These are phyloP conservation scores for Paraglomus occultum DNA, from an alignment of 192 early-diverging fungal species.

Conservation along the genomic window DNA sequence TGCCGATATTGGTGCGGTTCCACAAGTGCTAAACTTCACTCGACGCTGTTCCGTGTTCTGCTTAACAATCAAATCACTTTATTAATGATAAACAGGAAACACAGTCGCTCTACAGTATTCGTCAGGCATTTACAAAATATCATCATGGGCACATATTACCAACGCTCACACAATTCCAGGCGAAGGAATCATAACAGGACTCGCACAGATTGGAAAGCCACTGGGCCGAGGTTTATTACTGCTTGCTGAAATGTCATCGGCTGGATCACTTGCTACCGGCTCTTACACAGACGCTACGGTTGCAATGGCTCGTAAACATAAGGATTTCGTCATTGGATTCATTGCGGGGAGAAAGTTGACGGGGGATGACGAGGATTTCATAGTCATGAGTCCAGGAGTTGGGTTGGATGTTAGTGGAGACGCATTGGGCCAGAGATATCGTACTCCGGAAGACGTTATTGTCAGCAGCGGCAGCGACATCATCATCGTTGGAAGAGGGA, in stretches of 20 bases:
- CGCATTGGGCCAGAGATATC: conserved; percentile 93
- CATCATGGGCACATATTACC: conserved; percentile 94
- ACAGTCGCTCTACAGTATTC: conserved; percentile 96
- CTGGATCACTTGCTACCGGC: conserved; percentile 80
- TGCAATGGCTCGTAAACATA: conserved; percentile 79
- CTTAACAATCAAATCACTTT: no score
- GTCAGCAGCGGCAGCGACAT: conserved; percentile 85
- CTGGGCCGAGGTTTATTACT: conserved; percentile 78
- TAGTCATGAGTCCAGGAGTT: conserved; percentile 96
- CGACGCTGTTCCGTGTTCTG: no score
- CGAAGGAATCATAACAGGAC: conserved; percentile 92
- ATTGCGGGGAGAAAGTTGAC: conserved; percentile 66
- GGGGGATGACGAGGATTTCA: conserved; percentile 74
- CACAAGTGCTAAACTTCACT: no score
- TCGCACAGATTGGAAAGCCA: conserved; percentile 85
- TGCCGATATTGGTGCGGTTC: conserved; percentile 82
- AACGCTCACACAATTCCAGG: conserved; percentile 95
- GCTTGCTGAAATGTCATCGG: conserved; percentile 96
- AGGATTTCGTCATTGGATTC: conserved; percentile 95
- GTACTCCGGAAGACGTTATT: conserved; percentile 86
- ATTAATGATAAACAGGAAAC: conserved; percentile 56
- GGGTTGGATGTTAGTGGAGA: conserved; percentile 81
- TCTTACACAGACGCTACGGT: conserved; percentile 84
- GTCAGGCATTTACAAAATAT: conserved; percentile 87
- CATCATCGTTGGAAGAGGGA: conserved; percentile 97